Evolutionary conservation across 1,284 basidiomycete species (phyloP).

Genomic region (Porodaedalea pini): DNA sequence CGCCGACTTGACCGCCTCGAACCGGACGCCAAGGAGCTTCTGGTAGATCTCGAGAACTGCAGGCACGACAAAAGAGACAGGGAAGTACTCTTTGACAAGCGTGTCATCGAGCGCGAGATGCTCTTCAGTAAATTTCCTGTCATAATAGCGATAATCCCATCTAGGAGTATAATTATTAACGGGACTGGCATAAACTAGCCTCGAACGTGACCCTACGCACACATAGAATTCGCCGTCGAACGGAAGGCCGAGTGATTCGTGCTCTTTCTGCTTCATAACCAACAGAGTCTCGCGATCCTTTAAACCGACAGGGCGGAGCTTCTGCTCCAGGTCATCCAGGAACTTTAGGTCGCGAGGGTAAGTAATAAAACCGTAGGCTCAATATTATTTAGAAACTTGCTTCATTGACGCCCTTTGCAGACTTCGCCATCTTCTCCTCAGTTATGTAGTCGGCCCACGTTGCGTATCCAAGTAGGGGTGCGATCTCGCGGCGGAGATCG

Average conservation of each 20-base stretch:
- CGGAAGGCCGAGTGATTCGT: conserved; percentile 50
- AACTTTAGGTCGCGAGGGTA: conserved; percentile 39
- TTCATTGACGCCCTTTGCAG: conserved; percentile 51
- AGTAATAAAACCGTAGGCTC: not conserved
- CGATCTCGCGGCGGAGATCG: conserved; percentile 64
- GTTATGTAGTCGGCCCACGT: conserved; percentile 81
- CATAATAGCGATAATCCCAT: conserved; percentile 72
- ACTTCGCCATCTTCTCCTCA: conserved; percentile 83
- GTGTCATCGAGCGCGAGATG: conserved; percentile 67
- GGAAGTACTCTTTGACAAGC: conserved; percentile 83
- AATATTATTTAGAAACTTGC: conserved; percentile 30
- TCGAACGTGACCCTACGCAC: not conserved
- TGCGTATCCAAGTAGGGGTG: conserved; percentile 64
- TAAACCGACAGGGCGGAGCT: conserved; percentile 67
- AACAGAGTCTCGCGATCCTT: conserved; percentile 67
- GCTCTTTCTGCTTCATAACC: conserved; percentile 69
- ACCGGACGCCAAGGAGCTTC: conserved; percentile 69
- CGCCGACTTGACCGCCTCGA: conserved; percentile 54
- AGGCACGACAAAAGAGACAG: conserved; percentile 75
- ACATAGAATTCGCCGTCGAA: conserved; percentile 69
- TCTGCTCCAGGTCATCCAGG: conserved; percentile 66
- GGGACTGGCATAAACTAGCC: too few relatives aligned
- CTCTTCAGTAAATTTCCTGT: conserved; percentile 66
- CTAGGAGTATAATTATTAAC: too few relatives aligned
- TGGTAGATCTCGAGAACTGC: conserved; percentile 80